phyloP scores from a whole-genome alignment of 1,284 basidiomycete species.

The Exsudoporus floridanus region DNA sequence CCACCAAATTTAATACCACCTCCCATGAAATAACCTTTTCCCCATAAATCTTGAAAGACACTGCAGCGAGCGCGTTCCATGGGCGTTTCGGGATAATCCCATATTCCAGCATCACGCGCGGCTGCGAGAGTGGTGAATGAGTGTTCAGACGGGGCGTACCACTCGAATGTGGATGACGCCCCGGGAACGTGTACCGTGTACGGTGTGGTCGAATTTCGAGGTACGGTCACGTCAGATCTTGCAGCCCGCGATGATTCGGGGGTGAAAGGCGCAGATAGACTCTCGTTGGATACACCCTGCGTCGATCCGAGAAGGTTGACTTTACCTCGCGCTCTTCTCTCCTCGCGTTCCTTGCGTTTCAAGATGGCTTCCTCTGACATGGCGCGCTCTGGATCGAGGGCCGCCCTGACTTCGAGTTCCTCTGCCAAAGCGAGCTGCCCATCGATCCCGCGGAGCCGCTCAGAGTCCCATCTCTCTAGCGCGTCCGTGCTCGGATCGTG shows the following conservation, averaged over 20 bases:
- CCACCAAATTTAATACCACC: slow-evolving; percentile 92
- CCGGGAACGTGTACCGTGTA: slow-evolving; percentile 65
- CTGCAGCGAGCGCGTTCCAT: slow-evolving; percentile 72
- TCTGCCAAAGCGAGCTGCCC: slow-evolving; percentile 49
- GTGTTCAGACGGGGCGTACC: slow-evolving; percentile 52
- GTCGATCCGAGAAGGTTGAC: slow-evolving; percentile 23
- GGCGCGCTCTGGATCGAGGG: slow-evolving; percentile 43
- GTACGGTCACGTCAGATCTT: background rate
- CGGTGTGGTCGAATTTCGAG: slow-evolving; percentile 25
- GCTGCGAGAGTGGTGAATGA: slow-evolving; percentile 57
- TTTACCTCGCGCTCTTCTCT: slow-evolving; percentile 29
- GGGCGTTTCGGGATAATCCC: slow-evolving; percentile 70
- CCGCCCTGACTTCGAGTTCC: slow-evolving; percentile 46
- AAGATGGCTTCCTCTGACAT: slow-evolving; percentile 61
- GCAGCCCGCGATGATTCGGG: slow-evolving; percentile 9
- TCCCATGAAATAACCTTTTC: slow-evolving; percentile 82
- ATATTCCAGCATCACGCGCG: slow-evolving; percentile 69
- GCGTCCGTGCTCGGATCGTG: slow-evolving; percentile 51
- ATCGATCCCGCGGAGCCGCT: slow-evolving; percentile 45
- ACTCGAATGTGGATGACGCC: slow-evolving; percentile 55
- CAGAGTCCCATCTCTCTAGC: slow-evolving; percentile 55
- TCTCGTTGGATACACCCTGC: slow-evolving; percentile 37
- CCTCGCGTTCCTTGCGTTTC: slow-evolving; percentile 72
- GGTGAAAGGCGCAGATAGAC: slow-evolving; percentile 20
- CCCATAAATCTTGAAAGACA: slow-evolving; percentile 80